These are phyloP conservation scores for Dactylellina parvicollis DNA, from an alignment of 2,329 filamentous ascomycete species.

Conservation along the genomic window DNA sequence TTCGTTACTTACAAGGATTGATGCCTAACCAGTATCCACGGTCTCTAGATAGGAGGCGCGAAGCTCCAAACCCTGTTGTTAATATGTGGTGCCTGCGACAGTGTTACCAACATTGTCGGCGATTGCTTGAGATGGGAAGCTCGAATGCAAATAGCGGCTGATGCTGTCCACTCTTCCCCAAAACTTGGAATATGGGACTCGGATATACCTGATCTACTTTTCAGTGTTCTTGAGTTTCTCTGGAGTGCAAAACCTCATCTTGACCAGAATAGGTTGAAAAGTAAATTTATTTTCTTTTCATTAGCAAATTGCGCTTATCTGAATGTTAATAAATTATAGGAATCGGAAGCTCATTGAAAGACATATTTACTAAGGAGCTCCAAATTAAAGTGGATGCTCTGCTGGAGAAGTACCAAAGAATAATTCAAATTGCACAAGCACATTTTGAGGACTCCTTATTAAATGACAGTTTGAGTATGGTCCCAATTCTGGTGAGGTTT, in stretches of 20 bases:
- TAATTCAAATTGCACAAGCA: slow-evolving; percentile 6
- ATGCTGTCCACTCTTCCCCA: neutral
- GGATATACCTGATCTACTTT: slow-evolving; percentile 22
- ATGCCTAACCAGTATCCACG: neutral
- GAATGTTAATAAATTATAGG: neutral
- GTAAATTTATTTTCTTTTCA: neutral
- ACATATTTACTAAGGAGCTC: slow-evolving; percentile 22
- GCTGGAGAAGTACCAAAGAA: slow-evolving; percentile 15
- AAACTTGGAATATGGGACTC: slow-evolving; percentile 17
- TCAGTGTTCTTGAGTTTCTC: slow-evolving; percentile 20
- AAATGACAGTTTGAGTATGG: slow-evolving; percentile 23
- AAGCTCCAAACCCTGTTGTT: slow-evolving; percentile 18
- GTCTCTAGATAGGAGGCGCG: slow-evolving; percentile 27
- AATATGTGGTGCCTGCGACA: slow-evolving; percentile 41
- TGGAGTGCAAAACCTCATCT: slow-evolving; percentile 30
- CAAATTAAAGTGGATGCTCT: slow-evolving; percentile 12
- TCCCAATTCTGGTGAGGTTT: neutral
- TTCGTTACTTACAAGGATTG: neutral
- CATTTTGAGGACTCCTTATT: slow-evolving; percentile 30
- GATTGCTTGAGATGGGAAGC: slow-evolving; percentile 38
- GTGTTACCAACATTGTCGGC: slow-evolving; percentile 20
- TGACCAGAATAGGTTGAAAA: slow-evolving; percentile 22
- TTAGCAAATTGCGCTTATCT: neutral
- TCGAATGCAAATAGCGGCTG: neutral
- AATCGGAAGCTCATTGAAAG: slow-evolving; percentile 19